Evolutionary conservation across 148 eudicot genomes (phyloP).

Genomic region (Persicaria tinctoria): DNA sequence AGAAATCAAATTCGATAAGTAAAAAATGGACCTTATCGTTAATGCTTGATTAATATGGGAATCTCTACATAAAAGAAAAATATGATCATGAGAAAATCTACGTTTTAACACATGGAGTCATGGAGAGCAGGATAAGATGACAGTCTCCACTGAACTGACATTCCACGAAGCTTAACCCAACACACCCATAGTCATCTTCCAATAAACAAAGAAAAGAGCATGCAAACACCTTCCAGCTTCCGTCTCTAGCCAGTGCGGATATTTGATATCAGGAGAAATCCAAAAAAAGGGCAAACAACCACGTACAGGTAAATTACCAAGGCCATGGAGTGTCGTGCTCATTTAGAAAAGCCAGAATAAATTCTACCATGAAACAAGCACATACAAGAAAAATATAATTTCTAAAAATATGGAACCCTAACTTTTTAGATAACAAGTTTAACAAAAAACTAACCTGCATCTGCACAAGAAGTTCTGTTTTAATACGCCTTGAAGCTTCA

Average conservation of each 20-base stretch:
- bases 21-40: background rate
- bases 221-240: background rate
- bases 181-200: background rate
- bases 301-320: background rate
- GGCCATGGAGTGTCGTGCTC: background rate
- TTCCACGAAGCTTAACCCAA: background rate
- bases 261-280: background rate
- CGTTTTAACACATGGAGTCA: background rate
- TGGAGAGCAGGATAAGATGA: background rate
- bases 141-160: background rate
- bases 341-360: background rate
- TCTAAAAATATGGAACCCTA: background rate
- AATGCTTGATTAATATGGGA: background rate
- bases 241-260: background rate
- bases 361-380: background rate
- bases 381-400: background rate
- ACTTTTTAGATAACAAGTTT: background rate
- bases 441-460: conserved; percentile 65
- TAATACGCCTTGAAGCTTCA: conserved; percentile 98
- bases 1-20: background rate
- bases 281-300: background rate
- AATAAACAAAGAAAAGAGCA: background rate
- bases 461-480: conserved; percentile 97
- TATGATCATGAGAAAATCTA: background rate
- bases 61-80: background rate